Base-by-base conservation (phyloP, 1,284 basidiomycete species). In the Gomphus bonarii region DNA sequence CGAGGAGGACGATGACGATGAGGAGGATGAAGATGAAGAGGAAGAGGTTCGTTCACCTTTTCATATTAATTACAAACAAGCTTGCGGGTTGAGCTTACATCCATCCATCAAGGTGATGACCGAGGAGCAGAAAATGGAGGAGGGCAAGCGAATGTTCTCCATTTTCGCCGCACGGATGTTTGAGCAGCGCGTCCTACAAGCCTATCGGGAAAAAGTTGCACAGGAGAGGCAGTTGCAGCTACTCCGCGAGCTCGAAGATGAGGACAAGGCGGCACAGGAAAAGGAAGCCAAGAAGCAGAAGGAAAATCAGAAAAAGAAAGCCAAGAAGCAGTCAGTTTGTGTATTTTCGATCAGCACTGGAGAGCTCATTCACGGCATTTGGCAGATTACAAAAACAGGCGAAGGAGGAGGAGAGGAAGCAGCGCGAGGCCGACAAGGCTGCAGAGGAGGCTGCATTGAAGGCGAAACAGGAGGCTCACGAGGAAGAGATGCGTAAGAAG, bases 81-180 rank as follows among this genome's bases (percentile, higher is more conserved):
- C 50, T 35, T 46, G 25, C 7, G 35, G 35, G 43, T 25, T 40
- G 46, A 50, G 18, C 28, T 28, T 38, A 16, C n/a, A n/a, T 22
- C 30, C 31, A 50, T 20, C 63, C 61, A n/a, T n/a, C n/a, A n/a
- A 87, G 84, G 73, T 78, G 38, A 79, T 89, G 81, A 88, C 87
- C 7, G 86, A 89, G 68, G 86, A 88, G 70, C 91, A 98, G 74
- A 93, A 95, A 72, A 92, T 95, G 85, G 94, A 97, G 71, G 95
- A 99, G 73, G 95, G 95, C 64, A 92, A 95, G 70, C 84, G 92
- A 56, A 99, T 99, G 95, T 99, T 99, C 76, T 94, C 94, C 63
- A 97, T 99, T 72, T 99, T 98, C 69, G 95, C 95, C n/a, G 95
- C 95, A 42, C 85, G 97, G 58, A 97, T 98, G 93, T 98, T 99